These are phyloP conservation scores for Pichia sp. DNA, from an alignment of 1,139 yeast genomes.

Conservation along the genomic window DNA sequence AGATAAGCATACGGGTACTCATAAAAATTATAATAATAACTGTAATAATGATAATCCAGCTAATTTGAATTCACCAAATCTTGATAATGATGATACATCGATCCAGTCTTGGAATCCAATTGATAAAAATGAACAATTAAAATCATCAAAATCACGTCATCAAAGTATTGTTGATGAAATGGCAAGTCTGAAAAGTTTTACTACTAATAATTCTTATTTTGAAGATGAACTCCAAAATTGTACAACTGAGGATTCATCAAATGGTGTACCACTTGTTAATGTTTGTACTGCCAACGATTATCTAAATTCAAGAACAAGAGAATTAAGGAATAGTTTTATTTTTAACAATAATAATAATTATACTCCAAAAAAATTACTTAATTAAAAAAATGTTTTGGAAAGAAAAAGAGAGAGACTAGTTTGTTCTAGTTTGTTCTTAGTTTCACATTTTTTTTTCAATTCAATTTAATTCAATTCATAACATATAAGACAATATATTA, in stretches of 20 bases:
- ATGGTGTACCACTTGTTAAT: conserved; percentile 17
- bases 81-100: conserved; percentile 6
- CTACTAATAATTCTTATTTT: conserved; percentile 19
- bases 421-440: too few species aligned
- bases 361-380: too few species aligned
- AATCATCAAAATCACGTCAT: conserved; percentile 3
- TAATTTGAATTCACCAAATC: too few species aligned
- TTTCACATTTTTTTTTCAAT: too few species aligned
- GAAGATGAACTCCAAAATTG: conserved; percentile 21
- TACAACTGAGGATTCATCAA: too few species aligned
- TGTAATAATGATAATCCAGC: too few species aligned
- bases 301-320: conserved; percentile 18
- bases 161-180: conserved; percentile 16
- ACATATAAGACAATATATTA: too few species aligned
- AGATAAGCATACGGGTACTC: too few species aligned
- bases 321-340: conserved; percentile 15
- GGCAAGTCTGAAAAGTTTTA: conserved; percentile 15
- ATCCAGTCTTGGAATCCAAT: conserved; percentile 12
- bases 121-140: neutral
- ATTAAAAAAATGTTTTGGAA: too few species aligned
- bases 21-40: too few species aligned
- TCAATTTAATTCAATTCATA: too few species aligned
- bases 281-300: conserved; percentile 26
- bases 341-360: neutral
- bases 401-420: too few species aligned